Evolutionary conservation across 2,329 filamentous ascomycete species (phyloP).

Genomic region (Venturiaceae sp.): DNA sequence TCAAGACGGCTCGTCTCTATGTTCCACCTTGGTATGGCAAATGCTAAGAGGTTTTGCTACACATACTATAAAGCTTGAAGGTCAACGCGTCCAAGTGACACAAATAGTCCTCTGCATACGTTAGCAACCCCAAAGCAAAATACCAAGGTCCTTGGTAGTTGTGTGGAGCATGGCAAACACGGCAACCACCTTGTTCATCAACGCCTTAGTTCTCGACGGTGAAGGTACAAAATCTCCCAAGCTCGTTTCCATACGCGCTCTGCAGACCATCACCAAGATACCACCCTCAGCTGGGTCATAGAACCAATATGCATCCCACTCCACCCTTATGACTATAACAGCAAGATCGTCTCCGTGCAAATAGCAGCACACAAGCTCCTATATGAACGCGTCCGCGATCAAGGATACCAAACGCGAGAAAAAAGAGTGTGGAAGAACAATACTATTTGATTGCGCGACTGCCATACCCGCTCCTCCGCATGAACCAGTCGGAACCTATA

Average conservation of each 20-base stretch:
- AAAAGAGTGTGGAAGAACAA: not conserved
- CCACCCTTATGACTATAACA: not conserved
- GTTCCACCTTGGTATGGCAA: too few relatives aligned
- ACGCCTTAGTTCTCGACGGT: not conserved
- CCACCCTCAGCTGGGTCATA: not conserved
- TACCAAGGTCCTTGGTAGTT: not conserved
- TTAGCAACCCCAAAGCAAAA: not conserved
- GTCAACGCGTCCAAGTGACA: not conserved
- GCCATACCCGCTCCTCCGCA: not conserved
- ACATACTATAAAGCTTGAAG: too few relatives aligned
- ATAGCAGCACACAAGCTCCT: not conserved
- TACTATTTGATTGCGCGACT: not conserved
- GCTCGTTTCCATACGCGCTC: not conserved
- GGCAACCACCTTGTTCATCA: not conserved
- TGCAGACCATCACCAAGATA: not conserved
- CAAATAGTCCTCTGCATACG: not conserved
- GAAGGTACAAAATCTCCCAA: not conserved
- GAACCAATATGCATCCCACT: not conserved
- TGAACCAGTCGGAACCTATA: not conserved
- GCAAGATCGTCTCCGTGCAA: not conserved
- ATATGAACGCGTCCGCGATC: not conserved
- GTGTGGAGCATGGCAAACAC: not conserved
- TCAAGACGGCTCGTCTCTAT: too few relatives aligned
- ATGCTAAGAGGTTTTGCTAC: too few relatives aligned
- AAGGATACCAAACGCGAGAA: not conserved